phyloP scores from a whole-genome alignment of 148 eudicot species.

The Fallopia convolvulus region DNA sequence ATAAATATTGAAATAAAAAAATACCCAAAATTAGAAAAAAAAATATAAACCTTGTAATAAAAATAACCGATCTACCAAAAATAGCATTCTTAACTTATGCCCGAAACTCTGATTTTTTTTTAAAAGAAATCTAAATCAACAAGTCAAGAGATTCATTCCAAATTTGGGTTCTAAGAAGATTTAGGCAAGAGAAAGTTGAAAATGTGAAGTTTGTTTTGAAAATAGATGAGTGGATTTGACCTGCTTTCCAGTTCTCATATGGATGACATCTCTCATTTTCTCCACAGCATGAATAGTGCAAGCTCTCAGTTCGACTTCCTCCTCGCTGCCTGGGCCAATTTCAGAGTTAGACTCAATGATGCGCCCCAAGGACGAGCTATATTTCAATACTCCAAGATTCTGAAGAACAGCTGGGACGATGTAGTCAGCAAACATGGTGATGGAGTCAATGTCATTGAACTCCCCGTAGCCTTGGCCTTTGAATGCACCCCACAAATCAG shows the following conservation, averaged over 20 bases:
- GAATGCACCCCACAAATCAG: conserved; percentile 88
- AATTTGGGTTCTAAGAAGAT: too few species aligned
- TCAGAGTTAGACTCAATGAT: conserved; percentile 43
- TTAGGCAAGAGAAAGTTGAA: neutral
- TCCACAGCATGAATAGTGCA: conserved; percentile 79
- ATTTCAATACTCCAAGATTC: conserved; percentile 68
- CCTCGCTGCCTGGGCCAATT: conserved; percentile 61
- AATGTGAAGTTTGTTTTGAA: neutral
- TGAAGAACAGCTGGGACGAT: conserved; percentile 82
- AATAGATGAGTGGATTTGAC: conserved; percentile 19
- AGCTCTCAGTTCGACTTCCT: conserved; percentile 80
- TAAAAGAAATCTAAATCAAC: too few species aligned
- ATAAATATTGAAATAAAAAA: too few species aligned
- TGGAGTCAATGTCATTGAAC: conserved; percentile 55
- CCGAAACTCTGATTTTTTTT: too few species aligned
- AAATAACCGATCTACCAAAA: too few species aligned
- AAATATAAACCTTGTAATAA: too few species aligned
- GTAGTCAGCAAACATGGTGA: conserved; percentile 86
- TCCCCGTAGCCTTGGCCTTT: conserved; percentile 74
- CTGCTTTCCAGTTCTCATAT: conserved; percentile 55
- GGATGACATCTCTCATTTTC: conserved; percentile 58
- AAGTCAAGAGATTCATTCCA: too few species aligned
- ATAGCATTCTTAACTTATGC: too few species aligned
- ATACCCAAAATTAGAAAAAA: too few species aligned
- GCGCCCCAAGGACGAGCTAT: conserved; percentile 41